Base-by-base conservation (phyloP, 768 basidiomycete genomes). In the Boletus edulis region DNA sequence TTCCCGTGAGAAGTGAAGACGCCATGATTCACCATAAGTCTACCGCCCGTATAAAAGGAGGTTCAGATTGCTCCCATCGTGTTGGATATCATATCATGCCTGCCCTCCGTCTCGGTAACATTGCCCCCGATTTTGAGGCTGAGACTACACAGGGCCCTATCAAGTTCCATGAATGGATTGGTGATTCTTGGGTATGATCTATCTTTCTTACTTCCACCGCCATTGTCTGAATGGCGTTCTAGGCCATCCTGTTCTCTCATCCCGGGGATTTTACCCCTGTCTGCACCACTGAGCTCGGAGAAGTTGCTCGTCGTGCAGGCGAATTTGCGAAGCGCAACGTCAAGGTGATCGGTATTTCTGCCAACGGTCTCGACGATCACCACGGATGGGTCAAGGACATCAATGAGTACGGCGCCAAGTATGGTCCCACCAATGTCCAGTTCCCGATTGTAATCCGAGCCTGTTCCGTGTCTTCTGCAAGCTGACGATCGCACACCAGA, bases 231-330 rank as follows among this genome's bases (percentile, higher is more conserved):
- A 39, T 38, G 7, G n/a, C 31, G 29, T 24, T 32, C n/a, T 54
- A 91, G 91, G 89, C 80, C 47, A 75, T 94, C 69, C 80, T 98
- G 53, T 98, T 98, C 83, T 96, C 94, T 31, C 94, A 97, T 73
- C 94, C 94, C 1, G 94, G 89, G 42, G 89, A 93, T 68, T 93
- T 93, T 68, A 91, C 89, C n/a, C 89, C 90, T 46, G 87, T 95
- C 49, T 94, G 91, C 81, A 95, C 97, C 46, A 99, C 97, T 51
- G 97, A 98, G 77, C 87, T 98, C 37, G 94, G 92, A 48, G 96
- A 97, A 71, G 94, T 97, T 42, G 89, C 97, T 47, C 87, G 92
- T 59, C 89, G 91, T 56, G 81, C 84, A 13, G 76, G 77, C 15
- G 95, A 98, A 72, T 99, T 98, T 70, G 78, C 75, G 47, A 84